Base-by-base conservation (phyloP, 2,329 filamentous ascomycete species). In the Plectosphaerella cucumerina region DNA sequence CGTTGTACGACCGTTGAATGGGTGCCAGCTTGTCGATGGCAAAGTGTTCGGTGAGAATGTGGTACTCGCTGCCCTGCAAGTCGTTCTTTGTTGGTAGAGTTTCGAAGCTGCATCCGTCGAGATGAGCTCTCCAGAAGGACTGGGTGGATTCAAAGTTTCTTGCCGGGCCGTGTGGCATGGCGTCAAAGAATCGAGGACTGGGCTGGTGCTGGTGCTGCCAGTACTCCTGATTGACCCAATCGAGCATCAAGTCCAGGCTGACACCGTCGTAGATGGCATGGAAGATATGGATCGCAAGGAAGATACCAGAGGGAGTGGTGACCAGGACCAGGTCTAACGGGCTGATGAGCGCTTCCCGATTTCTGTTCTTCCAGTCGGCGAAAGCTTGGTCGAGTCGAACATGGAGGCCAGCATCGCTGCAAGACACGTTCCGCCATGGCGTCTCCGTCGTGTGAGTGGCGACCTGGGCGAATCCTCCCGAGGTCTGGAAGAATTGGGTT, bases 211-310 rank as follows among this genome's bases (percentile, higher is more conserved):
- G 8, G 44, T 59, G 47, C 41, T 23, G 61, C 15, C 61, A 56
- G 59, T 89, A 90, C 5, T 75, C 69, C 3, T 70, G 60, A 23
- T 71, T 68, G 3, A 95, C 73, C 18, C 76, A 68, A 3, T 78
- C 64, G 18, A 96, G 74, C 37, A 96, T 75, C 21, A 90, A 65
- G 2, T 79, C 76, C 37, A 96, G 78, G 54, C 90, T 93, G 56
- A 81, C 86, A 2, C 90, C 92, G 66, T 97, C 92, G 59, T 97
- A 97, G 0, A 96, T 66, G 0, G 81, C 90, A 63, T 97, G 92
- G 67, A 96, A 96, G 1, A 95, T 84, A 44, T 87, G 79, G 3
- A 96, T 60, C 3, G 76, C 68, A 31, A 96, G 67, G 0, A 75
- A 55, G 6, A 60, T 59, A 2, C 57, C 58, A 1, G 56, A 56